phyloP scores from a whole-genome alignment of 139 green algal species.

The Axilococcus clingmanii region DNA sequence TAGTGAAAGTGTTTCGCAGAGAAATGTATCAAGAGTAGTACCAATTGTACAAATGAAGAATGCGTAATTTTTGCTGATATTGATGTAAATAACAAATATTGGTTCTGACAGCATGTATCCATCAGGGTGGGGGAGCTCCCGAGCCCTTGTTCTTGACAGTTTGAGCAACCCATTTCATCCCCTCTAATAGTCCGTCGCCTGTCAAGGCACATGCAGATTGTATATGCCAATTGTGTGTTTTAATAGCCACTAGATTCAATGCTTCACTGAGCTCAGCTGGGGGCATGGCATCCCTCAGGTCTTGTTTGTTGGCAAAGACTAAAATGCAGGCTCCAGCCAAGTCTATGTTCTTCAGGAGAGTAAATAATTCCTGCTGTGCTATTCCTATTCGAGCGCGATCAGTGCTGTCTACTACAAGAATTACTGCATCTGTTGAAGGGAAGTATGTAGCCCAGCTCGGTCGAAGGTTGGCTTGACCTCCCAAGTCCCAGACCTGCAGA shows the following conservation, averaged over 20 bases:
- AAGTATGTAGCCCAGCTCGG: conserved; percentile 86
- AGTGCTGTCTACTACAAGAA: conserved; percentile 75
- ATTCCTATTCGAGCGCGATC: conserved; percentile 71
- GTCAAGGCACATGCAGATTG: conserved; percentile 56
- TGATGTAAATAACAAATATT: conserved; percentile 25
- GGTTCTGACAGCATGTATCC: conserved; percentile 55
- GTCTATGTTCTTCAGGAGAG: conserved; percentile 62
- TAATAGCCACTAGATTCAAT: conserved; percentile 36
- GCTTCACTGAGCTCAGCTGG: conserved; percentile 56
- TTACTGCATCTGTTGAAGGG: conserved; percentile 66
- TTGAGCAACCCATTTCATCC: conserved; percentile 61
- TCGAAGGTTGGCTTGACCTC: conserved; percentile 76
- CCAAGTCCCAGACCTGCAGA: conserved; percentile 67
- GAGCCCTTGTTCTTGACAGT: conserved; percentile 34
- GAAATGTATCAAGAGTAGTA: conserved; percentile 54
- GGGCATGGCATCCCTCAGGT: conserved; percentile 54
- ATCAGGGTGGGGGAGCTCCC: conserved; percentile 56
- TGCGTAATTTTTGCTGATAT: conserved; percentile 52
- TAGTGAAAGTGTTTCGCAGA: conserved; percentile 66
- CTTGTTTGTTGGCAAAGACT: conserved; percentile 88
- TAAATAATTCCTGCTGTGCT: conserved; percentile 64
- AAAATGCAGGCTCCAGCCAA: conserved; percentile 52
- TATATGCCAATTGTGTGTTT: conserved; percentile 41
- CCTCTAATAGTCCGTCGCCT: conserved; percentile 57
- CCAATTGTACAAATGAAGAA: conserved; percentile 52